phyloP scores from a whole-genome alignment of 257 asterid genomes.

The Penstemon eatonii region DNA sequence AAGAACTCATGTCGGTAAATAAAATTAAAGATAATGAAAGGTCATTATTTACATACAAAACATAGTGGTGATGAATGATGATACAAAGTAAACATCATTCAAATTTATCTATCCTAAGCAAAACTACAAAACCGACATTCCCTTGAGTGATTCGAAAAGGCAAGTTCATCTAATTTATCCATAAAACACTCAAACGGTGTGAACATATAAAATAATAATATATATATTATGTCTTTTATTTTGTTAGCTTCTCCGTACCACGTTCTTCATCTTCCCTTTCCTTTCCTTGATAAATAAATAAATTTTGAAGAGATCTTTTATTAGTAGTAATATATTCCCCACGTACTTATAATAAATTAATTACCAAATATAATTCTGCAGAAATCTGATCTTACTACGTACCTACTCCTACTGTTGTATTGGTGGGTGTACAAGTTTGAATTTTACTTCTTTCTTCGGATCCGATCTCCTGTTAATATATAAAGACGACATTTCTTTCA shows the following conservation, averaged over 20 bases:
- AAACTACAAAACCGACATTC: slow-evolving; percentile 46
- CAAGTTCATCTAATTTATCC: slow-evolving; percentile 29
- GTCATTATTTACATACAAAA: too few relatives aligned
- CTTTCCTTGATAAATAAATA: too few relatives aligned
- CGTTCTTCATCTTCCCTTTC: too few relatives aligned
- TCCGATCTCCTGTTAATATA: too few relatives aligned
- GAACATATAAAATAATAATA: not conserved
- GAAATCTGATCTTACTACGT: not conserved
- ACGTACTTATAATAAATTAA: not conserved
- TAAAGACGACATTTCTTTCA: too few relatives aligned
- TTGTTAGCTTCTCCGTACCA: too few relatives aligned
- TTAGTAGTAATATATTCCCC: not conserved
- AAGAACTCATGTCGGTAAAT: not conserved
- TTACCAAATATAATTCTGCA: not conserved
- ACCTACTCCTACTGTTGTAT: slow-evolving; percentile 28
- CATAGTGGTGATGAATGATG: not conserved
- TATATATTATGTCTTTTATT: too few relatives aligned
- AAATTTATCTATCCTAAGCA: slow-evolving; percentile 2
- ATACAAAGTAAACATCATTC: not conserved
- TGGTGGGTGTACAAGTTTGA: slow-evolving; percentile 39
- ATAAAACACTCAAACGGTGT: slow-evolving; percentile 35
- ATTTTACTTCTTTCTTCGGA: slow-evolving; percentile 36
- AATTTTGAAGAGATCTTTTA: not conserved
- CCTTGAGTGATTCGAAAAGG: slow-evolving; percentile 22
- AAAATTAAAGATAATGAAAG: not conserved